Base-by-base conservation (phyloP, 768 basidiomycete genomes). In the Suillus occidentalis region DNA sequence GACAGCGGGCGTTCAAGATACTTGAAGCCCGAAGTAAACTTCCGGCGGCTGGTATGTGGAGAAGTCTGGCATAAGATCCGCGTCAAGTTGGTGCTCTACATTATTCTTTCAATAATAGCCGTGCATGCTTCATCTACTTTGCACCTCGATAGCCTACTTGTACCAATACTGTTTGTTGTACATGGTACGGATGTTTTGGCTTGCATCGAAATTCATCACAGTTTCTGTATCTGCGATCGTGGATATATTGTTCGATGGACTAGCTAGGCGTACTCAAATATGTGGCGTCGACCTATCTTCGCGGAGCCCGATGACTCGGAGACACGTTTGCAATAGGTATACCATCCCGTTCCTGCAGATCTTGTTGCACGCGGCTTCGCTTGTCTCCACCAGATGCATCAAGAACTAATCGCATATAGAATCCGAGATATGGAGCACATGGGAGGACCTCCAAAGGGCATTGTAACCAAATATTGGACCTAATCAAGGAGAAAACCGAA, bases 41-140 rank as follows among this genome's bases (percentile, higher is more conserved):
- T 31, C 91, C 91, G 2, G 83, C 83, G 65, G 83, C 83, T 64
- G 88, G 90, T 43, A 92, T 92, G 90, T 93, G 90, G 90, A 83
- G 90, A 70, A 93, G 91, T 79, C 78, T 93, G 70, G 90, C 87
- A 45, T 83, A 65, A 73, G 63, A 55, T 64, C 68, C 66, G 58
- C 36, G 60, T 68, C 66, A 37, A 36, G 56, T 53, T 58, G 47
- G 50, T 61, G 52, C 55, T 55, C 63, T 76, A 74, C 66, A 65
- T 76, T 72, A 73, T 74, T 79, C 60, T 69, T 73, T 74, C 69
- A 69, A 63, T 71, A 74, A 74, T 72, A 68, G 66, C 70, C 68
- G 70, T 66, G 31, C 31, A 31, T 31, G 72, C 71, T 73, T 69
- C 68, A 76, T 76, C 71, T 70, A 36, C 65, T 71, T 70, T 67